Evolutionary conservation across 169 alveolate species (phyloP).

Genomic region (Plasmodium relictum): DNA sequence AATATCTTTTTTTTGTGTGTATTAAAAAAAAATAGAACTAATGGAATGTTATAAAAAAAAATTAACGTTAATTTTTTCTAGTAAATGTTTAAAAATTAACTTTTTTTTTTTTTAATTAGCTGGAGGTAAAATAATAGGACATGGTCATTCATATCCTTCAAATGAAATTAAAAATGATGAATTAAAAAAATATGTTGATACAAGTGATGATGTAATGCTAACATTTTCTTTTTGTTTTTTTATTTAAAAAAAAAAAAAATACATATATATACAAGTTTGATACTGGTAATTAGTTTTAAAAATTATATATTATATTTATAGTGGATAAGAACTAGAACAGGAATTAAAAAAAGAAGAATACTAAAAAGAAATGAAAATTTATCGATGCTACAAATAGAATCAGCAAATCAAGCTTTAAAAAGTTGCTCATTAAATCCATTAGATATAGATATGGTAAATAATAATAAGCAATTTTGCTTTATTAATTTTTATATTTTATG

Average conservation of each 20-base stretch:
- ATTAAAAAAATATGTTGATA: slow-evolving; percentile 74
- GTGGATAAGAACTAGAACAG: slow-evolving; percentile 85
- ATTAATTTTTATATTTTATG: too few relatives aligned
- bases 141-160: slow-evolving; percentile 80
- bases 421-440: slow-evolving; percentile 43
- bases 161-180: slow-evolving; percentile 78
- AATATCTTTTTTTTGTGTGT: background rate
- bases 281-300: background rate
- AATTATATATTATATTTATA: slow-evolving; percentile 1
- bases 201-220: slow-evolving; percentile 79
- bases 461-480: background rate
- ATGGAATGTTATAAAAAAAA: slow-evolving; percentile 15
- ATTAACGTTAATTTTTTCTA: slow-evolving; percentile 6
- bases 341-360: slow-evolving; percentile 78
- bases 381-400: slow-evolving; percentile 64
- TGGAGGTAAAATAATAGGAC: slow-evolving; percentile 80
- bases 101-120: slow-evolving; percentile 50
- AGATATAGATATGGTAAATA: slow-evolving; percentile 77
- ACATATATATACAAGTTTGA: background rate
- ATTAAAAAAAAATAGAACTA: background rate
- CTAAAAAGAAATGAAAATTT: slow-evolving; percentile 75
- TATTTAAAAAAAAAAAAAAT: background rate
- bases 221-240: slow-evolving; percentile 11
- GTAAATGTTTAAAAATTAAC: slow-evolving; percentile 12
- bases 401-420: slow-evolving; percentile 75